phyloP scores from a whole-genome alignment of 164 flowering plant genomes.

The Piper betle region DNA sequence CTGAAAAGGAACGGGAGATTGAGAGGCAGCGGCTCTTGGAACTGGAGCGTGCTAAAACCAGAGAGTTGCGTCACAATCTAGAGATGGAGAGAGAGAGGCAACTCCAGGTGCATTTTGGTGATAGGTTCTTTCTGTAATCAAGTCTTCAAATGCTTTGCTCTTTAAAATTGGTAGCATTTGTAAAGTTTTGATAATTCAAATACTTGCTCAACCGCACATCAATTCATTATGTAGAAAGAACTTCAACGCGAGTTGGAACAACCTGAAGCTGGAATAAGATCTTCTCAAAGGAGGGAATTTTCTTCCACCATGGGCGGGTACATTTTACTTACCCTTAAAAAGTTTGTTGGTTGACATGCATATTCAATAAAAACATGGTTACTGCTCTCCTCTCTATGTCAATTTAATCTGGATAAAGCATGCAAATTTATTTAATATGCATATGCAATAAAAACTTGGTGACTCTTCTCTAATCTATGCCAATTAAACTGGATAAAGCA shows the following conservation, averaged over 20 bases:
- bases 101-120: slow-evolving; percentile 38
- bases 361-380: not conserved
- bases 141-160: not conserved
- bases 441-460: not conserved
- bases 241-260: slow-evolving; percentile 83
- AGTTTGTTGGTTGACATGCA: too few relatives aligned
- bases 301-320: slow-evolving; percentile 57
- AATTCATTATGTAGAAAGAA: slow-evolving; percentile 42
- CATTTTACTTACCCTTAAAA: not conserved
- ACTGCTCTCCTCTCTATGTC: not conserved
- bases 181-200: not conserved
- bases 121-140: not conserved
- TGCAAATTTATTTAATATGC: too few relatives aligned
- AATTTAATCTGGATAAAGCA: too few relatives aligned
- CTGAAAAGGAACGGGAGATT: slow-evolving; percentile 64
- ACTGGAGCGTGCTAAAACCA: slow-evolving; percentile 72
- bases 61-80: slow-evolving; percentile 74
- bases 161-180: not conserved
- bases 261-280: slow-evolving; percentile 62
- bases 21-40: slow-evolving; percentile 74
- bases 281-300: slow-evolving; percentile 56
- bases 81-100: slow-evolving; percentile 89
- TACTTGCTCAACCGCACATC: not conserved
- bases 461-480: not conserved
- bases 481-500: not conserved